These are phyloP conservation scores for Colletotrichum sp. DNA, from an alignment of 2,329 filamentous ascomycete genomes.

Conservation along the genomic window DNA sequence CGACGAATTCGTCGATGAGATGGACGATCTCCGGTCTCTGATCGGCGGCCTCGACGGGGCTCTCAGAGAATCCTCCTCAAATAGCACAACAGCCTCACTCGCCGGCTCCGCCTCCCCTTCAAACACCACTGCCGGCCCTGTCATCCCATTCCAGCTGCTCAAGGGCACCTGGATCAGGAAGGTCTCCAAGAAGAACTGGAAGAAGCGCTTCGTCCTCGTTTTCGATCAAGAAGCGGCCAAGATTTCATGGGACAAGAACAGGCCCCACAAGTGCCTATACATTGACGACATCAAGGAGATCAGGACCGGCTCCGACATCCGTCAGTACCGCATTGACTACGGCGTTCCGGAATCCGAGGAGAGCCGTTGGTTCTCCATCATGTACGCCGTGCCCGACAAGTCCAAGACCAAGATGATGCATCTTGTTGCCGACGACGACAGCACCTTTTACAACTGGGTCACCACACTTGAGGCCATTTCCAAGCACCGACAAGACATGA, in stretches of 20 bases:
- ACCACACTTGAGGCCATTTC: conserved; percentile 83
- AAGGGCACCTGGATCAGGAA: conserved; percentile 82
- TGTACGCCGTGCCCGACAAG: conserved; percentile 80
- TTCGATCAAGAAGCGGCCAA: conserved; percentile 85
- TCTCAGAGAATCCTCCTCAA: conserved; percentile 51
- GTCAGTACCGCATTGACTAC: conserved; percentile 88
- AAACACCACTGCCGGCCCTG: conserved; percentile 64
- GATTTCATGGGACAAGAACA: conserved; percentile 83
- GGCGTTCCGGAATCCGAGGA: conserved; percentile 71
- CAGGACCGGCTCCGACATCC: conserved; percentile 79
- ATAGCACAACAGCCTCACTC: conserved; percentile 52
- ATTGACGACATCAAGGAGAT: conserved; percentile 96
- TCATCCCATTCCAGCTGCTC: conserved; percentile 77
- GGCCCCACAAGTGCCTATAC: conserved; percentile 84
- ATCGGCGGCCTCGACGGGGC: conserved; percentile 43
- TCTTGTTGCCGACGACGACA: conserved; percentile 77
- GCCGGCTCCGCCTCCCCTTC: conserved; percentile 40
- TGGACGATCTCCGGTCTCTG: conserved; percentile 49
- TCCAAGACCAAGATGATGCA: conserved; percentile 88
- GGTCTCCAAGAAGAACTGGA: conserved; percentile 80
- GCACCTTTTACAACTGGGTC: conserved; percentile 80
- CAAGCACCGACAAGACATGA: conserved; percentile 85
- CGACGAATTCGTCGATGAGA: conserved; percentile 59
- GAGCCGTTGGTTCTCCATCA: conserved; percentile 84
- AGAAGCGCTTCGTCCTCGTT: conserved; percentile 72